Percentiles rank a stretch among this genome's conserved stretches.
Evolutionary conservation across 2,329 filamentous ascomycete species (phyloP).

Genomic region (Intubia oerlemansii): DNA sequence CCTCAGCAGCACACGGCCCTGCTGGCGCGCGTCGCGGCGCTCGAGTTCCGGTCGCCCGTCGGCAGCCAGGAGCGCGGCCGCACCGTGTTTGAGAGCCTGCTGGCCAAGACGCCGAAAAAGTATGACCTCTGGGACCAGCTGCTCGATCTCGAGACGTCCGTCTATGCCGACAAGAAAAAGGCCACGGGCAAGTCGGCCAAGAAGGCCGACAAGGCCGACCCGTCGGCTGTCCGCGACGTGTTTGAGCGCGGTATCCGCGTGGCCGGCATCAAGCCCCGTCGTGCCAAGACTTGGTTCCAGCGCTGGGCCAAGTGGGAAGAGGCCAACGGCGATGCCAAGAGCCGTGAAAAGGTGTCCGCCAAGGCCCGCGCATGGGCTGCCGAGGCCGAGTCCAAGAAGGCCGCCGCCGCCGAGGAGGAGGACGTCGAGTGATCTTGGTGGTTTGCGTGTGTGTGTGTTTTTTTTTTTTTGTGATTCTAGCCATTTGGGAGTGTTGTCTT

Average conservation of each 20-base stretch:
- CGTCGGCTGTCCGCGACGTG: conserved; percentile 42
- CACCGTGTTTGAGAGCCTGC: conserved; percentile 79
- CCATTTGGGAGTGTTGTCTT: neutral
- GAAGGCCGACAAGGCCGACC: conserved; percentile 20
- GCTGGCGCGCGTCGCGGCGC: conserved; percentile 69
- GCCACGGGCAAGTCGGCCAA: conserved; percentile 23
- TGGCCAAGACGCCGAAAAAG: conserved; percentile 71
- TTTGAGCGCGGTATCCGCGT: conserved; percentile 60
- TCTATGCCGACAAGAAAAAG: conserved; percentile 21
- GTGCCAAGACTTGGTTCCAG: conserved; percentile 77
- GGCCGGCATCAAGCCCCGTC: conserved; percentile 55
- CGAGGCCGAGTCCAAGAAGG: conserved; percentile 19
- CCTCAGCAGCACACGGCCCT: conserved; percentile 44
- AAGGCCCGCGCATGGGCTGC: conserved; percentile 52
- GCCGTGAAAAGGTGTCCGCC: conserved; percentile 46
- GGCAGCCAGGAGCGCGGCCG: conserved; percentile 80
- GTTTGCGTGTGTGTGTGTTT: neutral
- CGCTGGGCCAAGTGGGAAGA: conserved; percentile 83
- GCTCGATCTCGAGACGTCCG: conserved; percentile 59
- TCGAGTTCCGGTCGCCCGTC: conserved; percentile 71
- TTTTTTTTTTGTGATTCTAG: neutral
- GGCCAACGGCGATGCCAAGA: conserved; percentile 46
- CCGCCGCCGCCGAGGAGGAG: conserved; percentile 8
- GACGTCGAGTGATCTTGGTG: conserved; percentile 8
- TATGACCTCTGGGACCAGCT: conserved; percentile 87